Conservation (phyloP, 306 rosid species). For the Senna siamea region DNA sequence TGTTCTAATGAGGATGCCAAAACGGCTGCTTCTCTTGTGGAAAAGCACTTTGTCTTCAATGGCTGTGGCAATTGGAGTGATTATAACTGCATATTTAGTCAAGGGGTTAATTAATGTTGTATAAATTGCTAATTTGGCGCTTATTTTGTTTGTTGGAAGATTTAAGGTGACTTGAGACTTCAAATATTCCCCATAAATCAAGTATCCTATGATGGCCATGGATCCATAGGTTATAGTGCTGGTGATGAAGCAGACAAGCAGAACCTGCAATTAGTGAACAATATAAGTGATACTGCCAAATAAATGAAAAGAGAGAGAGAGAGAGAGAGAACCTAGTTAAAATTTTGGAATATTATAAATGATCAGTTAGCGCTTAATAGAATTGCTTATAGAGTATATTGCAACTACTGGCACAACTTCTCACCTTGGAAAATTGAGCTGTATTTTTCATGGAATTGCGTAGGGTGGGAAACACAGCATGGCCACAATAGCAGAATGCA, state of each 20-base stretch:
- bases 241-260: slow-evolving; percentile 49
- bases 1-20: slow-evolving; percentile 54
- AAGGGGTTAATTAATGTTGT: slow-evolving; percentile 56
- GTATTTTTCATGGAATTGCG: slow-evolving; percentile 59
- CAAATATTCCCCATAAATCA: slow-evolving; percentile 52
- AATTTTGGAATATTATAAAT: not conserved
- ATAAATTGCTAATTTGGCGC: slow-evolving; percentile 52
- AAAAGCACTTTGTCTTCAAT: slow-evolving; percentile 46
- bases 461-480: slow-evolving; percentile 64
- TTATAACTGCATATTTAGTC: slow-evolving; percentile 56
- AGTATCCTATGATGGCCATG: slow-evolving; percentile 57
- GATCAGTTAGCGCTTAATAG: too few relatives aligned
- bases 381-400: too few relatives aligned
- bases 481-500: slow-evolving; percentile 59
- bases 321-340: not conserved
- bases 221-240: slow-evolving; percentile 60
- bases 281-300: not conserved
- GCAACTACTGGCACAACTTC: not conserved
- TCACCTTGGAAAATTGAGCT: slow-evolving; percentile 62
- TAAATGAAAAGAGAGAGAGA: not conserved
- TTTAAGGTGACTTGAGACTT: slow-evolving; percentile 63
- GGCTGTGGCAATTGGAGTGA: slow-evolving; percentile 55
- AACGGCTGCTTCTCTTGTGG: not conserved
- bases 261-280: slow-evolving; percentile 47
- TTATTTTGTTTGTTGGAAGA: slow-evolving; percentile 50